phyloP scores from a whole-genome alignment of 192 early-diverging fungal genomes.

The Coemansia sp. region DNA sequence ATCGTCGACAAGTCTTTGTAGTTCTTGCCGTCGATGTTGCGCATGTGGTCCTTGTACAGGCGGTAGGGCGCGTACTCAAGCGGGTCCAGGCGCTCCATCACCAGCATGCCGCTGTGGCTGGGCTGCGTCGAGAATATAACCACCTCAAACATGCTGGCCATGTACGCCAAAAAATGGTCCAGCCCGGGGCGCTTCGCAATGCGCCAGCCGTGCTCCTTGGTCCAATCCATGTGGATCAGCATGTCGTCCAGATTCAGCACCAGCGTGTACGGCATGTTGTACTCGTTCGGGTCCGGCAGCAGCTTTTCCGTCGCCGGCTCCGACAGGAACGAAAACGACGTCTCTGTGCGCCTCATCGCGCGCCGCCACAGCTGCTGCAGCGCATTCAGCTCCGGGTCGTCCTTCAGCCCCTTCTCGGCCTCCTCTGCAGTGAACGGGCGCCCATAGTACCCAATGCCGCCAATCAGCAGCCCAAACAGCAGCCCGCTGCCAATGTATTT shows the following conservation, averaged over 20 bases:
- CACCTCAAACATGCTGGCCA: slow-evolving; percentile 91
- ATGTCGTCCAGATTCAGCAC: slow-evolving; percentile 95
- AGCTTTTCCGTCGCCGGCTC: slow-evolving; percentile 84
- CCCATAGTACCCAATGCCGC: slow-evolving; percentile 43
- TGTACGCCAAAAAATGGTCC: slow-evolving; percentile 91
- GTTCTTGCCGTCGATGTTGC: slow-evolving; percentile 78
- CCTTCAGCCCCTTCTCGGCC: slow-evolving; percentile 34
- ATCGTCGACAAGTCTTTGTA: slow-evolving; percentile 87
- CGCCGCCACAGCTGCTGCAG: slow-evolving; percentile 47
- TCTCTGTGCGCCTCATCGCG: slow-evolving; percentile 16
- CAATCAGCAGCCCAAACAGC: slow-evolving; percentile 43
- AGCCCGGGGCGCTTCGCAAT: slow-evolving; percentile 94
- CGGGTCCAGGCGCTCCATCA: slow-evolving; percentile 89
- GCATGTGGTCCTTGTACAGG: slow-evolving; percentile 90
- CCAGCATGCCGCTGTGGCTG: slow-evolving; percentile 74
- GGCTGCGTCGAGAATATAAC: slow-evolving; percentile 93
- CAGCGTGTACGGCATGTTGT: slow-evolving; percentile 86
- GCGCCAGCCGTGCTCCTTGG: slow-evolving; percentile 95
- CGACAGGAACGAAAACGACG: slow-evolving; percentile 41
- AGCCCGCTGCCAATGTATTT: slow-evolving; percentile 48
- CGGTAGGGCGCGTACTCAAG: slow-evolving; percentile 82
- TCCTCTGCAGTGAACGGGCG: slow-evolving; percentile 38
- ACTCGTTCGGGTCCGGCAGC: slow-evolving; percentile 87
- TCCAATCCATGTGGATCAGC: slow-evolving; percentile 90
- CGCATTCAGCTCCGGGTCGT: slow-evolving; percentile 34